A percentile compares a stretch with the other conserved stretches of the same genome.
Conservation (phyloP, 225 moss, liverwort and hornwort genomes). For the Antitrichia curtipendula region DNA sequence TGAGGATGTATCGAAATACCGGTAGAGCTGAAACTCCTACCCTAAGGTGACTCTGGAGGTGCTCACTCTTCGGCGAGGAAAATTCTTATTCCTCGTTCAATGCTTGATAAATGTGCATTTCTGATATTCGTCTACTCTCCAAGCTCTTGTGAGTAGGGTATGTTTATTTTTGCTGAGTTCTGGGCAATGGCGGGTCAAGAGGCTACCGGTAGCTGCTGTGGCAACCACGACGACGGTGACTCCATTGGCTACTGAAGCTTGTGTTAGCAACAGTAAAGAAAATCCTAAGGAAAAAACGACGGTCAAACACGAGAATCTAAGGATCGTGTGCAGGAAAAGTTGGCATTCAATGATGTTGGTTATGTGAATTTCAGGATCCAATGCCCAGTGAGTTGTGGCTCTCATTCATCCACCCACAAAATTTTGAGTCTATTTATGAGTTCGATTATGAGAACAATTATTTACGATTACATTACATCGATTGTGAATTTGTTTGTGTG, state of each 20-base stretch:
- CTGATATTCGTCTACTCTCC: background rate
- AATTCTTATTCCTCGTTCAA: background rate
- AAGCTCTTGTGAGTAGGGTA: background rate
- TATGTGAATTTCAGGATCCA: no score
- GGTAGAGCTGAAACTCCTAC: background rate
- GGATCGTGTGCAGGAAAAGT: background rate
- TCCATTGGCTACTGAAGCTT: background rate
- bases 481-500: no score
- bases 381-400: no score
- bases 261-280: background rate
- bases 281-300: background rate
- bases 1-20: background rate
- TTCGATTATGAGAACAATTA: no score
- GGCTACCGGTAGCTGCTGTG: background rate
- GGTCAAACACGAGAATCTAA: background rate
- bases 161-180: background rate
- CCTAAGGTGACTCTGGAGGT: background rate
- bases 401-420: no score
- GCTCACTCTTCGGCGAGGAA: background rate
- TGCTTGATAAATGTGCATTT: background rate
- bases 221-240: background rate
- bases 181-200: background rate
- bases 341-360: no score
- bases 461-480: no score
- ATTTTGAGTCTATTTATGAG: no score